Base-by-base conservation (phyloP, 2,329 filamentous ascomycete species). In the Alternaria sp. region DNA sequence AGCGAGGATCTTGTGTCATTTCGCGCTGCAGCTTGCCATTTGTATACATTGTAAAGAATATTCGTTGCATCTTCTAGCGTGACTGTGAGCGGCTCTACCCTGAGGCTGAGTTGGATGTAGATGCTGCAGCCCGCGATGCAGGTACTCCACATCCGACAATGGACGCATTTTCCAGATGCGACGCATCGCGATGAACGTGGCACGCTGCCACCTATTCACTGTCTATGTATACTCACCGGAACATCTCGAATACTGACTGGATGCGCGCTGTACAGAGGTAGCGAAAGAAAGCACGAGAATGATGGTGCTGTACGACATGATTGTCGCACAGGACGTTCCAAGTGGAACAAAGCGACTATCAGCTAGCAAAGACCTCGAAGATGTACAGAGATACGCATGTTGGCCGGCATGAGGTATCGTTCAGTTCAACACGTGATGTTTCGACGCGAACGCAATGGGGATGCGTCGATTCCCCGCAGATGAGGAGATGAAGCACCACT, bases 51-150 rank as follows among this genome's bases (percentile, higher is more conserved):
- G 62, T 61, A 59, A 14, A 56, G 66, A 68, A 63, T 38, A 52
- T 68, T 68, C 65, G 62, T 50, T 40, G 50, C 55, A 50, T 41
- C 14, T 68, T 68, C 64, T 68, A 68, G 59, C 64, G 66, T 40
- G 32, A 32, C 20, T 44, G 28, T 40, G 44, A 52, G 28, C 27
- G 22, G 46, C 45, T 57, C 53, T 48, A 28, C 59, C 60, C 54
- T 62, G 63, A 66, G 60, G 63, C 59, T 66, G 59, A 59, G 65
- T 52, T 57, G 54, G 22, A 57, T 34, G n/a, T 46, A 48, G 41
- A 53, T 43, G 20, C 34, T 30, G 25, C 32, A 38, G n/a, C 20
- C n/a, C 27, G 28, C 22, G 28, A 53, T 53, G 20, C 58, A 44
- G 41, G 48, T 48, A 6, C 34, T 22, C 34, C 40, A 32, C 36